Conservation (phyloP, 306 rosid genomes). For the Medicago ruthenica region DNA sequence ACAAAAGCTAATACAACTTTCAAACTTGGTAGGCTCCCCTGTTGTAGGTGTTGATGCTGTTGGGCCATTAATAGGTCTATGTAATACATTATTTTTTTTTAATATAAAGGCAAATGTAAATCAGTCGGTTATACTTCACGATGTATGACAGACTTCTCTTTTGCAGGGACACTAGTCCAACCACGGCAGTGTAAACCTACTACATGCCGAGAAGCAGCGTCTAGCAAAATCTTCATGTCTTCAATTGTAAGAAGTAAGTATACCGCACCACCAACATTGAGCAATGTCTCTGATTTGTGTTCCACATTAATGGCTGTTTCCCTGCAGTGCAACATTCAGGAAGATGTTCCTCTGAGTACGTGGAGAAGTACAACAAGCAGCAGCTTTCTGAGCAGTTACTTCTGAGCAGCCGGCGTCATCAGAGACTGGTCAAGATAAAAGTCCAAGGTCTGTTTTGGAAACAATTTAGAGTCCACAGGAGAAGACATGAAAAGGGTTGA, state of each 20-base stretch:
- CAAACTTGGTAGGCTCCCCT: conserved; percentile 13
- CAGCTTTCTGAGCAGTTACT: conserved; percentile 57
- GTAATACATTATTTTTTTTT: neutral
- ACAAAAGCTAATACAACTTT: neutral
- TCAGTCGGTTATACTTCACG: neutral
- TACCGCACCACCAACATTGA: neutral
- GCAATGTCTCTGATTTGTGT: conserved; percentile 20
- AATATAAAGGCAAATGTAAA: neutral
- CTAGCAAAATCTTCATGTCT: conserved; percentile 92
- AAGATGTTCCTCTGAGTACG: conserved; percentile 92
- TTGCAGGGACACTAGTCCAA: conserved; percentile 94
- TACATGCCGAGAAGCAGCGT: conserved; percentile 80
- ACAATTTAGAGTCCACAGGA: conserved; percentile 49
- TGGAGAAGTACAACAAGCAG: conserved; percentile 84
- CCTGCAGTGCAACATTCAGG: conserved; percentile 76
- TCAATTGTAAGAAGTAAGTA: conserved; percentile 91
- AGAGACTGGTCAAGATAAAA: conserved; percentile 46
- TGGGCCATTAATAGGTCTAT: conserved; percentile 20
- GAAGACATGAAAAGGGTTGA: conserved; percentile 56
- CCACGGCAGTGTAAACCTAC: conserved; percentile 94
- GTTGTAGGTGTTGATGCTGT: conserved; percentile 6
- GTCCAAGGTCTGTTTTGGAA: conserved; percentile 55
- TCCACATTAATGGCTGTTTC: conserved; percentile 35
- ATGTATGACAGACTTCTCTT: conserved; percentile 17
- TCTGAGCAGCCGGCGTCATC: conserved; percentile 59